These are phyloP conservation scores for Fusarium ramigenum DNA, from an alignment of 2,329 filamentous ascomycete genomes.

Conservation along the genomic window DNA sequence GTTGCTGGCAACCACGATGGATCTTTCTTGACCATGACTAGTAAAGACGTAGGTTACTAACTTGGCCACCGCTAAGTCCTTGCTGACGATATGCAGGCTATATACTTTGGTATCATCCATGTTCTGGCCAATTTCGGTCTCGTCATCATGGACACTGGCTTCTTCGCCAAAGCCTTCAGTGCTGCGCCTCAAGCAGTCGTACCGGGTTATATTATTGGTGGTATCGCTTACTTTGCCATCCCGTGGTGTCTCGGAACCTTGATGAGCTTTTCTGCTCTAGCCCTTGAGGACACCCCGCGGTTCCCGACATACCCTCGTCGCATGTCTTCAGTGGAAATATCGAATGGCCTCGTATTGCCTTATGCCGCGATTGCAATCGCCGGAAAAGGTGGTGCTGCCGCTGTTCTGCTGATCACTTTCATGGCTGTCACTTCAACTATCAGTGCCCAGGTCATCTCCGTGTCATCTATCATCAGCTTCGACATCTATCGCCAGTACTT, in stretches of 20 bases:
- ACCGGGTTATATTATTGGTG: slow-evolving; percentile 62
- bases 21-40: slow-evolving; percentile 65
- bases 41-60: slow-evolving; percentile 51
- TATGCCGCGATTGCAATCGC: slow-evolving; percentile 75
- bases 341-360: slow-evolving; percentile 74
- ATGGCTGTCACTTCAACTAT: slow-evolving; percentile 76
- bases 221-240: slow-evolving; percentile 63
- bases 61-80: no score
- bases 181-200: slow-evolving; percentile 58
- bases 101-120: slow-evolving; percentile 61
- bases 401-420: slow-evolving; percentile 74
- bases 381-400: slow-evolving; percentile 75
- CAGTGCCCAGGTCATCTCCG: slow-evolving; percentile 62
- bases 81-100: slow-evolving; percentile 46
- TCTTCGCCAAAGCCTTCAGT: slow-evolving; percentile 63
- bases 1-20: slow-evolving; percentile 61
- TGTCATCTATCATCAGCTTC: slow-evolving; percentile 63
- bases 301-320: slow-evolving; percentile 65
- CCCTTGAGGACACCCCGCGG: slow-evolving; percentile 55
- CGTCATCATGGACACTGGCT: slow-evolving; percentile 65
- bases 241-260: slow-evolving; percentile 63
- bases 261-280: slow-evolving; percentile 59
- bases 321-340: slow-evolving; percentile 69
- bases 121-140: slow-evolving; percentile 61
- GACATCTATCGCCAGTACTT: slow-evolving; percentile 63